Base-by-base conservation (phyloP, 768 basidiomycete species). In the Tylopilus balloui region DNA sequence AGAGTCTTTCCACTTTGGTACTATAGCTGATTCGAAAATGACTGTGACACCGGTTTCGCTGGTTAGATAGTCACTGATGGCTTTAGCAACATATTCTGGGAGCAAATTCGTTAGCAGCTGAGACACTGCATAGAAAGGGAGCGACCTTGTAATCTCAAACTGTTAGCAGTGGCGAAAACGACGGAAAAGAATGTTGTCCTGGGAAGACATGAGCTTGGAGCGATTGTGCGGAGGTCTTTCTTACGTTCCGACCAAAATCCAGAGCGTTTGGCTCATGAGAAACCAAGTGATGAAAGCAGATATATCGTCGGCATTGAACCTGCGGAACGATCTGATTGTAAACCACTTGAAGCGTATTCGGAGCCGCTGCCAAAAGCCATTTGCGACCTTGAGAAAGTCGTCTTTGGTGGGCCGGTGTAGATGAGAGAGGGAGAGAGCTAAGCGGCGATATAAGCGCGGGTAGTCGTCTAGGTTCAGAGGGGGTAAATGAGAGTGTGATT, bases 261-360 rank as follows among this genome's bases (percentile, higher is more conserved):
- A 98, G 3, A 95, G 69, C 2, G 92, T 90, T 61, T 97, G 93
- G 61, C 94, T 94, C 75, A 97, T 84, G 43, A 99, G 71, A 56
- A 96, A 92, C 89, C 92, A 94, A 45, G 90, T 93, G 28, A 95
- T 70, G 69, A 99, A 97, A 1, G 94, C 95, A 35, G 92, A 94
- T 47, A 95, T 88, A 65, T 99, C 96, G 66, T 99, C 96, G 43
- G 90, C 86, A 57, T 96, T 93, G 70, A 94, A 99, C 61, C 81
- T 85, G 40, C 95, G 81, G 71, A 96, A 99, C 4, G 90, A 92
- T 53, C 90, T 78, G 59, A 98, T 94, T 11, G 92, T 92, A 56
- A 93, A 88, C 96, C 96, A 99, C 65, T 92, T 92, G 73, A 97
- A 91, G n/a, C 92, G 80, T 57, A 98, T 88, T 19, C 85, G 79